Conservation (phyloP, 257 asterid genomes). For the Gynochthodes officinalis region DNA sequence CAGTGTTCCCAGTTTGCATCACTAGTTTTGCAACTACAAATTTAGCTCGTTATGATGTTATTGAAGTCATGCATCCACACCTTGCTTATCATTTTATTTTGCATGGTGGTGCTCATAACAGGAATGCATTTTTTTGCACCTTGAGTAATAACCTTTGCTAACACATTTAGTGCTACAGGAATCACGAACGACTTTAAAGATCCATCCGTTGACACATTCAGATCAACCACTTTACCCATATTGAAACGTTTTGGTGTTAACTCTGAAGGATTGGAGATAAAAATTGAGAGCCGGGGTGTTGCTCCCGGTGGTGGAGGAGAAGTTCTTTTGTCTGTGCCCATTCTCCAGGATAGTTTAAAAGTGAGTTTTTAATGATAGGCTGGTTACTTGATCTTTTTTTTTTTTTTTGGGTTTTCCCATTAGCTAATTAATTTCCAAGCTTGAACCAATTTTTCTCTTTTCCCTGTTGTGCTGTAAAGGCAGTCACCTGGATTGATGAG, state of each 20-base stretch:
- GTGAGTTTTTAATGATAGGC: constrained; percentile 31
- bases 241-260: constrained; percentile 80
- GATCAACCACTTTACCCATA: constrained; percentile 61
- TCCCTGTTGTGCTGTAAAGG: constrained; percentile 37
- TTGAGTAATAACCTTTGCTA: constrained; percentile 2
- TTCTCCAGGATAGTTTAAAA: constrained; percentile 58
- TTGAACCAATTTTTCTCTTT: not conserved
- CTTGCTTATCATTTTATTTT: not conserved
- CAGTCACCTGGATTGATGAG: constrained; percentile 79
- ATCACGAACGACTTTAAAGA: constrained; percentile 88
- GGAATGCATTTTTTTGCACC: constrained; percentile 1
- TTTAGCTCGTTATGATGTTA: not conserved
- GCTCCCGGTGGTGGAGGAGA: constrained; percentile 94
- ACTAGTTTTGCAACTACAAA: not conserved
- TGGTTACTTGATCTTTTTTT: constrained; percentile 9
- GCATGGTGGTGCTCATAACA: not conserved
- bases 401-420: not conserved
- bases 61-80: not conserved
- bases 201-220: constrained; percentile 84
- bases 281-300: constrained; percentile 78
- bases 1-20: not conserved
- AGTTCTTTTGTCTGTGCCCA: constrained; percentile 62
- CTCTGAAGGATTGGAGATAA: constrained; percentile 64
- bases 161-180: constrained; percentile 38
- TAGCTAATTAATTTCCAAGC: not conserved